Evolutionary conservation across 2,329 filamentous ascomycete species (phyloP).

Genomic region (Fusarium sp.): DNA sequence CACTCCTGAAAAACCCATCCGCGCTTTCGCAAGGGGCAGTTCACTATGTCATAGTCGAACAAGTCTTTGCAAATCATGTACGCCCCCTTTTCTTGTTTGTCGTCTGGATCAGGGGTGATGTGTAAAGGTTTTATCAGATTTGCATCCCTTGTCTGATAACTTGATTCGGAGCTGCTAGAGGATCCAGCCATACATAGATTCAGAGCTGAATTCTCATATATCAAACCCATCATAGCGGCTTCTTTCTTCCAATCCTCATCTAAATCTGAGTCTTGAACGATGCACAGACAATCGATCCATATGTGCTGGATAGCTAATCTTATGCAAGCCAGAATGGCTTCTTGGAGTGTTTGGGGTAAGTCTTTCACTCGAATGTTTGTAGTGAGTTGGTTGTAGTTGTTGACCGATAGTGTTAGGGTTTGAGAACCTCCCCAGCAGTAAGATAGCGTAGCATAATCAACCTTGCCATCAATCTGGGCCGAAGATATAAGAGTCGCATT

Average conservation of each 20-base stretch:
- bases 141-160: not conserved
- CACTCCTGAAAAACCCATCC: not conserved
- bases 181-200: not conserved
- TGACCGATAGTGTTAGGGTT: too few species aligned
- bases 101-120: not conserved
- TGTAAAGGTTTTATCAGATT: not conserved
- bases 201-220: not conserved
- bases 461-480: too few species aligned
- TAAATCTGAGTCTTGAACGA: too few species aligned
- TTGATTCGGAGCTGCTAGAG: not conserved
- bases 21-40: not conserved
- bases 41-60: not conserved
- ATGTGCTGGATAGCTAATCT: too few species aligned
- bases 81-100: not conserved
- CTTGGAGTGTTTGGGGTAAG: too few species aligned
- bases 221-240: not conserved
- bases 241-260: not conserved
- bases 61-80: not conserved
- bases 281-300: too few species aligned
- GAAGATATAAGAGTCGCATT: too few species aligned
- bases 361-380: too few species aligned
- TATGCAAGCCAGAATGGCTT: too few species aligned
- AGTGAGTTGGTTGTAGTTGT: too few species aligned
- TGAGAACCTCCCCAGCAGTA: too few species aligned
- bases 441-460: too few species aligned